A percentile compares a stretch with the other conserved stretches of the same genome.
These are phyloP conservation scores for Elsinoe australis DNA, from an alignment of 2,329 filamentous ascomycete species.

Conservation along the genomic window DNA sequence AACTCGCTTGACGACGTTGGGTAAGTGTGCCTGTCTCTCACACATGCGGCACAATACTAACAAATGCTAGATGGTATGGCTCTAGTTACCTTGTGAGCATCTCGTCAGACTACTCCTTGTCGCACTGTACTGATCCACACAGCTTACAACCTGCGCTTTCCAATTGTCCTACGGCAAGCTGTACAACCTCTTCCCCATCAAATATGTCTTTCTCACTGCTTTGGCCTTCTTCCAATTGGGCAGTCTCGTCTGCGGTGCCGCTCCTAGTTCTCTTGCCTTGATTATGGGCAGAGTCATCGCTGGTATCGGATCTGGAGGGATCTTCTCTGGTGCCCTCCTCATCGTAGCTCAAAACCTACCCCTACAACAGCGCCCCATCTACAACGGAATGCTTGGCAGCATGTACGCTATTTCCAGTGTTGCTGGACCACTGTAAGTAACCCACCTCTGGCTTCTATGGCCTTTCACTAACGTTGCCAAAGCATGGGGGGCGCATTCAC, in stretches of 20 bases:
- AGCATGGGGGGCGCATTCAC: constrained; percentile 33
- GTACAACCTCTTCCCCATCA: constrained; percentile 42
- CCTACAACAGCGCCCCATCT: constrained; percentile 40
- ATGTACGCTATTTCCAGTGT: constrained; percentile 45
- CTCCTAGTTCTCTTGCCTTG: constrained; percentile 42
- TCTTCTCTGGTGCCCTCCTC: constrained; percentile 43
- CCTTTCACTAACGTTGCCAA: not conserved
- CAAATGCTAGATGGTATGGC: constrained; percentile 24
- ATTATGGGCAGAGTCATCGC: constrained; percentile 47
- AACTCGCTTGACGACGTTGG: constrained; percentile 40
- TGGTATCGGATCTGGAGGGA: constrained; percentile 45
- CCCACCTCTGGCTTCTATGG: constrained; percentile 16
- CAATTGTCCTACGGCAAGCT: constrained; percentile 41
- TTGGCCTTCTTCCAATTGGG: constrained; percentile 46
- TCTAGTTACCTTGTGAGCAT: constrained; percentile 16
- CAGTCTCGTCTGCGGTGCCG: constrained; percentile 44
- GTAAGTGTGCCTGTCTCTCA: constrained; percentile 21
- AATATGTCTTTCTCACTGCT: constrained; percentile 40
- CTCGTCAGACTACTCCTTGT: not conserved
- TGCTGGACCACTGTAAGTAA: constrained; percentile 37
- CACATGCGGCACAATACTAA: not conserved
- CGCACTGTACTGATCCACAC: not conserved
- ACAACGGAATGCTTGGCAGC: constrained; percentile 38
- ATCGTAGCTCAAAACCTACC: constrained; percentile 42
- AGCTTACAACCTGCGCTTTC: constrained; percentile 23